These are phyloP conservation scores for Beta vulgaris DNA, from an alignment of 148 eudicot genomes.

Conservation along the genomic window DNA sequence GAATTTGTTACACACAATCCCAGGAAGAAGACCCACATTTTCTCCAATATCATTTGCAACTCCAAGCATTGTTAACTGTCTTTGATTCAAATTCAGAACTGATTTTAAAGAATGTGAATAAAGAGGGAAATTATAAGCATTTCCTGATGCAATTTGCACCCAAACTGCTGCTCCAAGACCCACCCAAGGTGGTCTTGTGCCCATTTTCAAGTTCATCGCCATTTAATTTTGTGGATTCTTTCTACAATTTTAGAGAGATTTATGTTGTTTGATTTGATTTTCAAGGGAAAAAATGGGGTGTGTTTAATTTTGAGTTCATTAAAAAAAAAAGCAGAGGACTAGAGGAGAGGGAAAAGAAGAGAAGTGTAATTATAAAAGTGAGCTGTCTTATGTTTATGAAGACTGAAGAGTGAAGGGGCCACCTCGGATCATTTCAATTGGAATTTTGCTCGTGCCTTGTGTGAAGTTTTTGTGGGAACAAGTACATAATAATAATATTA, in stretches of 20 bases:
- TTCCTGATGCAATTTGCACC: conserved; percentile 70
- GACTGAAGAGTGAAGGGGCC: not conserved
- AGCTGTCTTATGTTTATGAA: not conserved
- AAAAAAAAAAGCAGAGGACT: not conserved
- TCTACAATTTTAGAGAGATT: too few relatives aligned
- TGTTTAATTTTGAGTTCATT: too few relatives aligned
- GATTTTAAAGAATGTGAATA: conserved; percentile 70
- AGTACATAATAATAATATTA: too few relatives aligned
- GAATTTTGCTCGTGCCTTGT: not conserved
- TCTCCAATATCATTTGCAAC: conserved; percentile 84
- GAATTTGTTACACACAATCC: conserved; percentile 51
- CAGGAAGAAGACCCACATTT: conserved; percentile 65
- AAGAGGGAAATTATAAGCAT: conserved; percentile 62
- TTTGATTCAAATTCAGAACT: conserved; percentile 61
- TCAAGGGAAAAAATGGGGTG: too few relatives aligned
- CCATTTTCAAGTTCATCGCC: conserved; percentile 45
- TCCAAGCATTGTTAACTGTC: conserved; percentile 68
- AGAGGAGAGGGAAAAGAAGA: not conserved
- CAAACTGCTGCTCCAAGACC: conserved; percentile 67
- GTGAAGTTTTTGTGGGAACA: too few relatives aligned
- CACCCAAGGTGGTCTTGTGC: conserved; percentile 83
- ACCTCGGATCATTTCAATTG: not conserved
- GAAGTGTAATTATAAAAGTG: not conserved
- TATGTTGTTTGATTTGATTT: too few relatives aligned
- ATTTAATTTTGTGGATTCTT: not conserved